These are phyloP conservation scores for Paramecium pentaurelia DNA, from an alignment of 73 alveolate species.

Conservation along the genomic window DNA sequence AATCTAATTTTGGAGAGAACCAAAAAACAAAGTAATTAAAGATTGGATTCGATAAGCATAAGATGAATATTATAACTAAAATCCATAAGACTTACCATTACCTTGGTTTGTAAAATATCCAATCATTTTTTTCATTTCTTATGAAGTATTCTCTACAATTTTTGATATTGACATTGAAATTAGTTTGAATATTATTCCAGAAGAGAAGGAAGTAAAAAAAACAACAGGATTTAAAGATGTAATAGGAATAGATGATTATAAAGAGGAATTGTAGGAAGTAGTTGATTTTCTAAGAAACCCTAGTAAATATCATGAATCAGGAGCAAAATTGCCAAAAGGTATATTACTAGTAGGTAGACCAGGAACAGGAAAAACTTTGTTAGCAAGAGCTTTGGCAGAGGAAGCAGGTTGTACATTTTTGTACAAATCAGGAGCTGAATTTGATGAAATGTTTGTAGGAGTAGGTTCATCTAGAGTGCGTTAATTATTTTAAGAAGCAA, in stretches of 20 bases:
- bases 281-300: conserved; percentile 84
- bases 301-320: conserved; percentile 75
- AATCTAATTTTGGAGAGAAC: background rate
- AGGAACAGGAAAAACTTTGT: conserved; percentile 91
- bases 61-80: background rate
- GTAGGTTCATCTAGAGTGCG: conserved; percentile 90
- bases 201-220: background rate
- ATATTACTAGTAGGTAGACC: conserved; percentile 82
- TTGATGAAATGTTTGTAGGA: conserved; percentile 98
- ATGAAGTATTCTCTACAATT: background rate
- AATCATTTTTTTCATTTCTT: background rate
- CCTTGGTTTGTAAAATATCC: background rate
- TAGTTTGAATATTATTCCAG: background rate
- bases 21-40: background rate
- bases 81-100: conserved; percentile 11
- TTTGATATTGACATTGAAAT: background rate
- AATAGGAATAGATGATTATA: conserved; percentile 85
- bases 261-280: conserved; percentile 77
- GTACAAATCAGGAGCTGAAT: conserved; percentile 92
- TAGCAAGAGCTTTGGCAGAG: conserved; percentile 93
- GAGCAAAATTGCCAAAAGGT: conserved; percentile 91
- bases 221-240: conserved; percentile 69
- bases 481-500: conserved; percentile 83
- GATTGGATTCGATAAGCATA: conserved; percentile 7
- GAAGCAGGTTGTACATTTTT: conserved; percentile 81